A percentile compares a stretch with the other conserved stretches of the same genome.
Evolutionary conservation across 2,329 filamentous ascomycete species (phyloP).

Genomic region (Trichoderma hamatum): DNA sequence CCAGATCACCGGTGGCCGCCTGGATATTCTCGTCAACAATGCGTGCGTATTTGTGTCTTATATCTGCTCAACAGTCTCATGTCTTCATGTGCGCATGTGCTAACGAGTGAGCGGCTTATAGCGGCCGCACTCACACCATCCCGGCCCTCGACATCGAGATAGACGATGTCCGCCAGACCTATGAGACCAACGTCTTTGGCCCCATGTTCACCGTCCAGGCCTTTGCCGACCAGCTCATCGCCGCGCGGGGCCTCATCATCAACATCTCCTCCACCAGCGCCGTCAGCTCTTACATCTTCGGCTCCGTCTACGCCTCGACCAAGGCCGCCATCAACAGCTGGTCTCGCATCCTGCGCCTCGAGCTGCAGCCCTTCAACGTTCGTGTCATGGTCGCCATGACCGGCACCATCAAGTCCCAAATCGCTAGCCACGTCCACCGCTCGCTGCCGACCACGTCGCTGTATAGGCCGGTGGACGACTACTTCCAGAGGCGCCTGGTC

Average conservation of each 20-base stretch:
- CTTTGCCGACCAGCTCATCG: slow-evolving; percentile 54
- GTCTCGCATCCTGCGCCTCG: slow-evolving; percentile 56
- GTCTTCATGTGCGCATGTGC: background rate
- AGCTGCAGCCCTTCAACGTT: slow-evolving; percentile 57
- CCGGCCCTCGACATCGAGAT: slow-evolving; percentile 57
- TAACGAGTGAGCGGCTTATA: slow-evolving; percentile 31
- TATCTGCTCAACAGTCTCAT: too few relatives aligned
- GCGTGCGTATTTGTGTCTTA: slow-evolving; percentile 46
- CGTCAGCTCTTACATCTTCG: slow-evolving; percentile 56
- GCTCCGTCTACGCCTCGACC: slow-evolving; percentile 56
- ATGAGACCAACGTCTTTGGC: slow-evolving; percentile 61
- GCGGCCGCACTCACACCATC: slow-evolving; percentile 55
- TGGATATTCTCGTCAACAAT: slow-evolving; percentile 64
- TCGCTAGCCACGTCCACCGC: slow-evolving; percentile 47
- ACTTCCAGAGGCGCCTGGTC: slow-evolving; percentile 50
- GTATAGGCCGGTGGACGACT: slow-evolving; percentile 50
- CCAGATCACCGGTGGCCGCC: slow-evolving; percentile 53
- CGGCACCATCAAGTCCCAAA: slow-evolving; percentile 57
- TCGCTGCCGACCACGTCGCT: slow-evolving; percentile 50
- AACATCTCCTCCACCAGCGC: slow-evolving; percentile 59
- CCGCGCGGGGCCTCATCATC: slow-evolving; percentile 55
- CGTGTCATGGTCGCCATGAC: slow-evolving; percentile 61
- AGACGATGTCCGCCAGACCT: slow-evolving; percentile 56
- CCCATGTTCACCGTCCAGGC: slow-evolving; percentile 59
- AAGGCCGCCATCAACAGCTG: slow-evolving; percentile 59